These are phyloP conservation scores for Nakaseomyces delphensis DNA, from an alignment of 1,139 yeast species.

Conservation along the genomic window DNA sequence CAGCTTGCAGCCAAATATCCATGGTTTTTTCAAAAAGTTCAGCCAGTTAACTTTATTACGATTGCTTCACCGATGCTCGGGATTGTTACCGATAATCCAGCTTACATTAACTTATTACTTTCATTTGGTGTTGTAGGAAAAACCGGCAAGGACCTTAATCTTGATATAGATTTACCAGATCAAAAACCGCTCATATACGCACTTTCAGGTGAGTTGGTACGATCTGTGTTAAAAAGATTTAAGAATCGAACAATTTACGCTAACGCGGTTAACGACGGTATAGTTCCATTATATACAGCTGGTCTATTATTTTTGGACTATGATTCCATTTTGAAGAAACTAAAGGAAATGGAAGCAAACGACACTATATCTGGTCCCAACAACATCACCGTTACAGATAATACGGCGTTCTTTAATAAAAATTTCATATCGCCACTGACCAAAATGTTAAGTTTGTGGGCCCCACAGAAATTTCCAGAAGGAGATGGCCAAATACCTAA, in stretches of 20 bases:
- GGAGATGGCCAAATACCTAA: conserved; percentile 41
- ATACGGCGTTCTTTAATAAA: conserved; percentile 19
- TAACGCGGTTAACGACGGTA: conserved; percentile 58
- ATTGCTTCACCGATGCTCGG: conserved; percentile 88
- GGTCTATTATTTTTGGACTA: conserved; percentile 70
- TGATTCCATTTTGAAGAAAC: conserved; percentile 35
- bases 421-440: conserved; percentile 26
- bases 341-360: conserved; percentile 18
- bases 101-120: conserved; percentile 72
- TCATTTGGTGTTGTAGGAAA: conserved; percentile 87
- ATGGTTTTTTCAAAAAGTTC: conserved; percentile 53
- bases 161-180: conserved; percentile 32
- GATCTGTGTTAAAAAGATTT: conserved; percentile 53
- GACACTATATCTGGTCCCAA: conserved; percentile 12
- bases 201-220: conserved; percentile 77
- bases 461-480: conserved; percentile 26
- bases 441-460: conserved; percentile 27
- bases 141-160: conserved; percentile 86
- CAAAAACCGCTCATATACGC: conserved; percentile 58
- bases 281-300: conserved; percentile 85
- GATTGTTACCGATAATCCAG: conserved; percentile 75
- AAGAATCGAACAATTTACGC: conserved; percentile 43
- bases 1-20: conserved; percentile 66
- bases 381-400: conserved; percentile 19
- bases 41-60: conserved; percentile 76